These are phyloP conservation scores for Colletotrichum camelliae DNA, from an alignment of 2,329 filamentous ascomycete genomes.

Conservation along the genomic window DNA sequence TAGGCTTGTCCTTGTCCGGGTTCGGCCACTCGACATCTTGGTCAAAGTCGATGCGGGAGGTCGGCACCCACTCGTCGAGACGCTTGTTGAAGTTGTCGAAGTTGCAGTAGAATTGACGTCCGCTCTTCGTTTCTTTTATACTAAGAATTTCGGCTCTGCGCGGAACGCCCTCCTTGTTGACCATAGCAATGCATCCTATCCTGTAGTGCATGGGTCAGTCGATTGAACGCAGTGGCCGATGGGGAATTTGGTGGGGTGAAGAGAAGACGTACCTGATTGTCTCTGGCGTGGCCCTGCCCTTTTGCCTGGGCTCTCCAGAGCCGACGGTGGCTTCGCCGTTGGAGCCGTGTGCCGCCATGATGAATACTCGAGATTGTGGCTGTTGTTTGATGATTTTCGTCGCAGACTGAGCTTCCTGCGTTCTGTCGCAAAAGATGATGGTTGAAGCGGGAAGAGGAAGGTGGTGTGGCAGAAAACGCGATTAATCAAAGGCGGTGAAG, in stretches of 20 bases:
- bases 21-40: conserved; percentile 97
- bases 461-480: conserved; percentile 22
- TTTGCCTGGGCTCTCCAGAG: conserved; percentile 66
- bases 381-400: conserved; percentile 6
- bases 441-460: background rate
- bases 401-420: background rate
- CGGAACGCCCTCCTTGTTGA: conserved; percentile 76
- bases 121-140: conserved; percentile 87
- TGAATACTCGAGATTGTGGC: conserved; percentile 30
- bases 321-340: conserved; percentile 61
- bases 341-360: conserved; percentile 59
- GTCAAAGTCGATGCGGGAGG: conserved; percentile 81
- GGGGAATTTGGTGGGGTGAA: background rate
- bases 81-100: conserved; percentile 98
- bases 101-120: conserved; percentile 92
- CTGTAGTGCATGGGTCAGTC: conserved; percentile 27
- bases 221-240: background rate
- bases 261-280: conserved; percentile 71
- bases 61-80: conserved; percentile 84
- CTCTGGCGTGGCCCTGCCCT: conserved; percentile 82
- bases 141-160: conserved; percentile 97
- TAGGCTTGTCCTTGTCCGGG: conserved; percentile 83
- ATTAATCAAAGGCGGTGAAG: conserved; percentile 1
- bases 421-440: background rate
- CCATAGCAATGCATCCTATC: conserved; percentile 65